Evolutionary conservation across 345 rosid species (phyloP).

Genomic region (Raphanus raphanistrum): DNA sequence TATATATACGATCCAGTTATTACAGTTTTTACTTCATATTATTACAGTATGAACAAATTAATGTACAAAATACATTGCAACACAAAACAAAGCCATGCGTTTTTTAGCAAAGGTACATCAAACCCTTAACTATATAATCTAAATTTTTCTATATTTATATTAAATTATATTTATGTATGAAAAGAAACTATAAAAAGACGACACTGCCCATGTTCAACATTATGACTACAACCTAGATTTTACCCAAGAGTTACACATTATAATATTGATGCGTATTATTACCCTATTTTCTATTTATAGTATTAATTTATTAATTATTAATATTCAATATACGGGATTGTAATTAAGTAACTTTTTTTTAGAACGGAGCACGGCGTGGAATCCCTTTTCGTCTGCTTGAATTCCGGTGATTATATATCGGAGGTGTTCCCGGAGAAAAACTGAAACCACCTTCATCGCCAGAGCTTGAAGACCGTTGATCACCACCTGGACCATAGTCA

Average conservation of each 20-base stretch:
- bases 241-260: conserved; percentile 7
- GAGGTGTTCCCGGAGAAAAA: conserved; percentile 63
- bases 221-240: conserved; percentile 38
- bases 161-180: conserved; percentile 19
- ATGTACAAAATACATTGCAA: conserved; percentile 24
- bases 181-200: neutral
- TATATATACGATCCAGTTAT: neutral
- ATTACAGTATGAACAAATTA: conserved; percentile 28
- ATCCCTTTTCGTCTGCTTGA: conserved; percentile 82
- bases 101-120: conserved; percentile 4
- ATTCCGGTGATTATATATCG: conserved; percentile 58
- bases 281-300: conserved; percentile 1
- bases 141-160: conserved; percentile 13
- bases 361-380: conserved; percentile 84
- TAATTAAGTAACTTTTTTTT: neutral
- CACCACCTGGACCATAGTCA: conserved; percentile 28
- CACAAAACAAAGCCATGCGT: neutral
- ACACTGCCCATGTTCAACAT: conserved; percentile 35
- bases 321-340: neutral
- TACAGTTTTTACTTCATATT: neutral
- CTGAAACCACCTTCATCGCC: conserved; percentile 58
- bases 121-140: conserved; percentile 24
- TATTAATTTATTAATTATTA: conserved; percentile 1
- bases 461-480: conserved; percentile 54
- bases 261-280: conserved; percentile 11